These are phyloP conservation scores for Magnolia changhungtana DNA, from an alignment of 164 flowering plant species.

Conservation along the genomic window DNA sequence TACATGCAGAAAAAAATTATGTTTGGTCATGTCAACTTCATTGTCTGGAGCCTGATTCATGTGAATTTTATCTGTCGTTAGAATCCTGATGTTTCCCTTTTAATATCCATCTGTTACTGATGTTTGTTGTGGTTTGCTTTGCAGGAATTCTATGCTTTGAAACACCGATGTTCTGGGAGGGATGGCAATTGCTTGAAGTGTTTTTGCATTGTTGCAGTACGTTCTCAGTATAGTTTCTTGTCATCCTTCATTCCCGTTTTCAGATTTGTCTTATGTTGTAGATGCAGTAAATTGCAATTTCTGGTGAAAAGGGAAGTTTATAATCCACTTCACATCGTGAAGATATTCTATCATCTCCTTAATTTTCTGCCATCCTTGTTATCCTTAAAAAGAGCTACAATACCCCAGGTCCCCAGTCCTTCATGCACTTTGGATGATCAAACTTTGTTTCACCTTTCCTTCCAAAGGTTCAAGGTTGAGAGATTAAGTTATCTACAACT, in stretches of 20 bases:
- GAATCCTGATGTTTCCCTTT: not conserved
- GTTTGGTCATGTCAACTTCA: not conserved
- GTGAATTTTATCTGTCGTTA: not conserved
- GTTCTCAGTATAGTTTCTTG: slow-evolving; percentile 1
- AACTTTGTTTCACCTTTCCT: too few relatives aligned
- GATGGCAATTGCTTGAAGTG: slow-evolving; percentile 57
- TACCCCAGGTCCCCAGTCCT: too few relatives aligned
- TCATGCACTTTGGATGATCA: too few relatives aligned
- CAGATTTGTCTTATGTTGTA: not conserved
- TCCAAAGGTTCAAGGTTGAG: too few relatives aligned
- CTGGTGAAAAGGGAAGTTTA: not conserved
- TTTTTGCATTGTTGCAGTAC: slow-evolving; percentile 59
- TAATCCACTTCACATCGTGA: too few relatives aligned
- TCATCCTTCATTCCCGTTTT: not conserved
- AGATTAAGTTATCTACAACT: too few relatives aligned
- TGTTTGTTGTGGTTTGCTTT: slow-evolving; percentile 6
- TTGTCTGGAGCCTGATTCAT: not conserved
- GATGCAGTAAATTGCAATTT: not conserved
- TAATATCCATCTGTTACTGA: not conserved
- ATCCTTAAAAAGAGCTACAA: too few relatives aligned
- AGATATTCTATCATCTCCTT: too few relatives aligned
- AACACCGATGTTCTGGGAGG: slow-evolving; percentile 46
- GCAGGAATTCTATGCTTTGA: slow-evolving; percentile 64
- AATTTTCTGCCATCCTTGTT: not conserved
- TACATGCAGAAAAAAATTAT: not conserved